phyloP scores from a whole-genome alignment of 1,284 basidiomycete genomes.

The Flammula alnicola region DNA sequence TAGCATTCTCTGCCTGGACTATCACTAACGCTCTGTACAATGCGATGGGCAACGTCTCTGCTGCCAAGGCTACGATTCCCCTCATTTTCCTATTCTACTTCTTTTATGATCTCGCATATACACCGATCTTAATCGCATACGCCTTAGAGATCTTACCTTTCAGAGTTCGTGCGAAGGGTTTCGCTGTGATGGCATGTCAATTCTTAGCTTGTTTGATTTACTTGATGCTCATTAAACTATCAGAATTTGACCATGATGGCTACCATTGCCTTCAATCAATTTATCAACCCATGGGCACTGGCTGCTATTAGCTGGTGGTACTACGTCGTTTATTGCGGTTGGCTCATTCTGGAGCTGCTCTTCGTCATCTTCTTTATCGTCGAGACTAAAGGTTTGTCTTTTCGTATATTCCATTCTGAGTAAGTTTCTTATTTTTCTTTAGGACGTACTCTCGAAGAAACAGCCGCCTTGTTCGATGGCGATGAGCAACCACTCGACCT shows the following conservation, averaged over 20 bases:
- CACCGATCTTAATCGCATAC: conserved; percentile 65
- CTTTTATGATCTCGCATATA: conserved; percentile 70
- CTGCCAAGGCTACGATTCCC: conserved; percentile 63
- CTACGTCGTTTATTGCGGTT: conserved; percentile 63
- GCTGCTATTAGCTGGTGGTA: no score
- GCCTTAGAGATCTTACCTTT: conserved; percentile 72
- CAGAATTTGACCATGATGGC: no score
- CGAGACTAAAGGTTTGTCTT: conserved; percentile 57
- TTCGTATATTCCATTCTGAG: no score
- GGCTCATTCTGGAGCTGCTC: conserved; percentile 61
- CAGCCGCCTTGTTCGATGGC: conserved; percentile 65
- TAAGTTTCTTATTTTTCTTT: not conserved
- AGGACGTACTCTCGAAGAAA: conserved; percentile 70
- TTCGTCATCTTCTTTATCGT: conserved; percentile 59
- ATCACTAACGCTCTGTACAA: conserved; percentile 61
- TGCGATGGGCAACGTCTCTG: conserved; percentile 44
- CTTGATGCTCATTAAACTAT: no score
- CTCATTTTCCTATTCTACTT: conserved; percentile 73
- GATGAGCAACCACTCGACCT: conserved; percentile 50
- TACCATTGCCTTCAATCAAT: conserved; percentile 75
- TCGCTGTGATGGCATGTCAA: conserved; percentile 59
- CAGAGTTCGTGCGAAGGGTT: conserved; percentile 67
- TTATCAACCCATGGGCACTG: conserved; percentile 73
- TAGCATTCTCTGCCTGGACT: conserved; percentile 63
- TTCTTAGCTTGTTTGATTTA: not conserved